A percentile compares a stretch with the other conserved stretches of the same genome.
Evolutionary conservation across 192 early-diverging fungal genomes (phyloP).

Genomic region (Phlyctochytrium bullatum): DNA sequence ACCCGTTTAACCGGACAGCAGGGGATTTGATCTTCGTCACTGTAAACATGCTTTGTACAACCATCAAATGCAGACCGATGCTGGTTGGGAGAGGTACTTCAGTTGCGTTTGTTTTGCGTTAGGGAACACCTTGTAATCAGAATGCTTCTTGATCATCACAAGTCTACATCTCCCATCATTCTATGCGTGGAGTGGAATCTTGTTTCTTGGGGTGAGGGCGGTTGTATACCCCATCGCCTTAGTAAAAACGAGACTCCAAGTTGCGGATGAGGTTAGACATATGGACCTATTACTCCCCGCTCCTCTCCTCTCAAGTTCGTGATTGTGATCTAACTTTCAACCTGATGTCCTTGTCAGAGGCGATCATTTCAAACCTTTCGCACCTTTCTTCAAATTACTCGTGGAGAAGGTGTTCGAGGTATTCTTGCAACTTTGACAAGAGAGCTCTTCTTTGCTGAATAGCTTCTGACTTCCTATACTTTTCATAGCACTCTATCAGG

Average conservation of each 20-base stretch:
- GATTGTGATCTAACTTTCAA: neutral
- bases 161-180: no score
- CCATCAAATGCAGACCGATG: neutral
- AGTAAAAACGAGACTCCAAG: slow-evolving; percentile 29
- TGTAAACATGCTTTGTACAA: neutral
- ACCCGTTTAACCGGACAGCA: neutral
- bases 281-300: neutral
- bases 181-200: slow-evolving; percentile 13
- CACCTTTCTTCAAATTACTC: slow-evolving; percentile 11
- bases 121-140: no score
- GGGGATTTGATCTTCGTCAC: neutral
- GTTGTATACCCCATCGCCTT: slow-evolving; percentile 21
- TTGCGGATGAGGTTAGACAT: slow-evolving; percentile 18
- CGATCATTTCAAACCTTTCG: slow-evolving; percentile 9
- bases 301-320: no score
- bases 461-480: neutral
- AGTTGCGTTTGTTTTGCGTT: no score
- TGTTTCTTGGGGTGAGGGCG: slow-evolving; percentile 20
- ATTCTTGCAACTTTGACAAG: no score
- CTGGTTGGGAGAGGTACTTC: slow-evolving; percentile 2
- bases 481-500: slow-evolving; percentile 28
- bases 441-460: neutral
- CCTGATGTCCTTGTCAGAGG: slow-evolving; percentile 11
- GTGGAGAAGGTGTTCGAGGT: slow-evolving; percentile 29
- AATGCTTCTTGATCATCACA: no score